phyloP scores from a whole-genome alignment of 108 stramenopile species.

The Cyclotella sp. region DNA sequence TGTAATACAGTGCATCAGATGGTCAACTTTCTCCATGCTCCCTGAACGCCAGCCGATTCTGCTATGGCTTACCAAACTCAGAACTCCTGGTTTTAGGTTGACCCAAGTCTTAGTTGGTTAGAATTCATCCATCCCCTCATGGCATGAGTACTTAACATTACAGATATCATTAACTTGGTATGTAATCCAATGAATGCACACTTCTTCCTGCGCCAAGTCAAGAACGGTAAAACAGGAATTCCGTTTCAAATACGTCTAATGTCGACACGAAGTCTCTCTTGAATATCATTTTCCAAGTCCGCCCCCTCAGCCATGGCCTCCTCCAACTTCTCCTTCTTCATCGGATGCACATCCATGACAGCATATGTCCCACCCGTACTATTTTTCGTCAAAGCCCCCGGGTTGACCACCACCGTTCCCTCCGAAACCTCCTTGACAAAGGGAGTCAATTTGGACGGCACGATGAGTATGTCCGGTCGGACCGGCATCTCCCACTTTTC shows the following conservation, averaged over 20 bases:
- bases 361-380: constrained; percentile 94
- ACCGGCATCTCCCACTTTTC: constrained; percentile 81
- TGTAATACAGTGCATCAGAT: too few relatives aligned
- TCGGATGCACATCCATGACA: constrained; percentile 80
- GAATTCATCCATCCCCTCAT: background rate
- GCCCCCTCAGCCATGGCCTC: constrained; percentile 49
- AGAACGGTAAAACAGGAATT: background rate
- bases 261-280: constrained; percentile 76
- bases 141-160: background rate
- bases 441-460: constrained; percentile 89
- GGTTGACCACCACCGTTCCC: constrained; percentile 85
- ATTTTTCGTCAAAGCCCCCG: constrained; percentile 84
- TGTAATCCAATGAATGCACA: too few relatives aligned
- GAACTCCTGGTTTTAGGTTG: too few relatives aligned
- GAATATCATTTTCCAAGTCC: constrained; percentile 52
- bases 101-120: too few relatives aligned
- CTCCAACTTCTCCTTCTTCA: constrained; percentile 58
- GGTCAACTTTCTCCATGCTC: too few relatives aligned
- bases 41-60: too few relatives aligned
- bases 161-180: too few relatives aligned
- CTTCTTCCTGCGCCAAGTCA: too few relatives aligned
- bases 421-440: constrained; percentile 77
- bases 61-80: too few relatives aligned
- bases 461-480: constrained; percentile 90
- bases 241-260: constrained; percentile 71